Conservation (phyloP, 2,329 filamentous ascomycete species). For the Aphanoascus verrucosus region DNA sequence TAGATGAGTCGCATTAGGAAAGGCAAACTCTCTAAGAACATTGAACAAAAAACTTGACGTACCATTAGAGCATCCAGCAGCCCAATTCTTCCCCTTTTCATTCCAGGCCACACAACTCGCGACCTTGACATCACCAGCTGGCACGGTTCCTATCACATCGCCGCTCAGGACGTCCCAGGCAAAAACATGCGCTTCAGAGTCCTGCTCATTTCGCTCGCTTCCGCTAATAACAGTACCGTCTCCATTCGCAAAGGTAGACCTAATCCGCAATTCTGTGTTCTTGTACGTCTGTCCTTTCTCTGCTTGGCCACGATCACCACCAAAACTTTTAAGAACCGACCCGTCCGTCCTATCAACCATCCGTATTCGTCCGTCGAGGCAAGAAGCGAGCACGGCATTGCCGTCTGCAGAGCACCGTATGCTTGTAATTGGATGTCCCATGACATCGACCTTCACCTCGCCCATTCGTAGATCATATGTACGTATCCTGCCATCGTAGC, state of each 20-base stretch:
- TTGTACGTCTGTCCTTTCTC: slow-evolving; percentile 27
- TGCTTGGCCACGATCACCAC: slow-evolving; percentile 27
- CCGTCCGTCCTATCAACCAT: slow-evolving; percentile 72
- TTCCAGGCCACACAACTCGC: slow-evolving; percentile 40
- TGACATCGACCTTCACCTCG: slow-evolving; percentile 56
- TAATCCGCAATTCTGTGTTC: slow-evolving; percentile 63
- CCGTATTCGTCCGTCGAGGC: slow-evolving; percentile 63
- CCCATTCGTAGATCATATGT: slow-evolving; percentile 77
- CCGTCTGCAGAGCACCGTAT: slow-evolving; percentile 60
- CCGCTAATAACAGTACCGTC: slow-evolving; percentile 73
- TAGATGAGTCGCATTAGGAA: background rate
- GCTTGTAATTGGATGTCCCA: slow-evolving; percentile 61
- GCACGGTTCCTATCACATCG: slow-evolving; percentile 52
- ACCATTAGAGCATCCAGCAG: slow-evolving; percentile 35
- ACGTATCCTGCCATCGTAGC: slow-evolving; percentile 73
- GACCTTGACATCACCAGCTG: slow-evolving; percentile 33
- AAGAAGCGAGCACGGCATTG: slow-evolving; percentile 61
- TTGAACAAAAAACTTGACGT: slow-evolving; percentile 10
- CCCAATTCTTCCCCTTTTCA: slow-evolving; percentile 31
- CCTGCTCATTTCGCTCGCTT: slow-evolving; percentile 34
- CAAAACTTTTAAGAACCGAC: slow-evolving; percentile 61
- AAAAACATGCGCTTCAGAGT: slow-evolving; percentile 27
- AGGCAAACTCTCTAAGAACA: background rate
- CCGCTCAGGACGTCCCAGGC: slow-evolving; percentile 80
- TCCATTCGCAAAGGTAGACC: slow-evolving; percentile 61